phyloP scores from a whole-genome alignment of 768 basidiomycete genomes.

The Lentinula raphanica region DNA sequence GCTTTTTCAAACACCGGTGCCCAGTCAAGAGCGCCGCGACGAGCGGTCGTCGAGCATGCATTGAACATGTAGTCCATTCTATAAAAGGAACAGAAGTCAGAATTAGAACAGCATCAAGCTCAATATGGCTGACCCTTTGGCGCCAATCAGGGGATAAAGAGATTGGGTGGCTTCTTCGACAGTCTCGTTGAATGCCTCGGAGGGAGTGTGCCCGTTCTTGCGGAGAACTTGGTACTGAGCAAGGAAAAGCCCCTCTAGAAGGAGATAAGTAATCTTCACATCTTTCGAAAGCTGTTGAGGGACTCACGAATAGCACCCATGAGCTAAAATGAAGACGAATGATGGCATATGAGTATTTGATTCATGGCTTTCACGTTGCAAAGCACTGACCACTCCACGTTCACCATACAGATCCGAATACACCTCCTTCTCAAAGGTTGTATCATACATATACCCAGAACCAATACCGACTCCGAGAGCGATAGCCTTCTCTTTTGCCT shows the following conservation, averaged over 20 bases:
- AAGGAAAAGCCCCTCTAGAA: constrained; percentile 90
- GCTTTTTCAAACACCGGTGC: constrained; percentile 94
- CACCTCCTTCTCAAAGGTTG: constrained; percentile 99
- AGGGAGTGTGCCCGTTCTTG: constrained; percentile 93
- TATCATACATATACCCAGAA: constrained; percentile 98
- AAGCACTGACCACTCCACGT: constrained; percentile 87
- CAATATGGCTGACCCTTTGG: constrained; percentile 64
- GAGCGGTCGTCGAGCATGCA: constrained; percentile 97
- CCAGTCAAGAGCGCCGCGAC: constrained; percentile 99
- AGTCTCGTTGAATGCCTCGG: constrained; percentile 99
- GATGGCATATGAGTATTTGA: neutral
- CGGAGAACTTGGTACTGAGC: constrained; percentile 98
- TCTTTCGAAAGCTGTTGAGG: neutral
- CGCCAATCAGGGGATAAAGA: constrained; percentile 93
- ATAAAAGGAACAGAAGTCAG: constrained; percentile 8
- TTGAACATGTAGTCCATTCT: constrained; percentile 99
- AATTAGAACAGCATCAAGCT: neutral
- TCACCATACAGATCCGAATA: constrained; percentile 99
- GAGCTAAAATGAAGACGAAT: neutral
- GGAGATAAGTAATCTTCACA: neutral
- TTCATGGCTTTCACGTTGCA: neutral
- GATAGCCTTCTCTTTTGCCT: constrained; percentile 95
- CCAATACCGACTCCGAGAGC: constrained; percentile 93
- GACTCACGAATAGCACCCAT: constrained; percentile 69
- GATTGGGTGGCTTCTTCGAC: constrained; percentile 99